Conservation (phyloP, 176 grass and related monocot genomes). For the Oryza meridionalis region DNA sequence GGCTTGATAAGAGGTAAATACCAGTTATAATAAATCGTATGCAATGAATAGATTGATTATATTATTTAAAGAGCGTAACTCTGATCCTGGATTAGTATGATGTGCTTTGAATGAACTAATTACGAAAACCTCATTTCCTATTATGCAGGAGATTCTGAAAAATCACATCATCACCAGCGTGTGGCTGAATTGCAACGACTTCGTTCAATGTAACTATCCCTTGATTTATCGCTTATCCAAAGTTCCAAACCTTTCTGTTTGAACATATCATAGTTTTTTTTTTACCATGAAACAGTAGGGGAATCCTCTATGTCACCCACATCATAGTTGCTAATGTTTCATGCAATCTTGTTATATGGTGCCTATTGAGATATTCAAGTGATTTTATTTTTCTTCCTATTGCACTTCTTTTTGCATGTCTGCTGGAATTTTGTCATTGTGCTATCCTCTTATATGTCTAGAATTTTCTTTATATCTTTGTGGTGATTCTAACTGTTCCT, state of each 20-base stretch:
- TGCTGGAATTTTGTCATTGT: neutral
- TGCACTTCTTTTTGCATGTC: neutral
- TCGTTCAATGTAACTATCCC: conserved; percentile 77
- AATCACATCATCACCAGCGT: conserved; percentile 89
- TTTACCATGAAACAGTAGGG: too few relatives aligned
- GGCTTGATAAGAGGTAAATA: conserved; percentile 83
- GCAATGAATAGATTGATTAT: neutral
- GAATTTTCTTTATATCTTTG: conserved; percentile 18
- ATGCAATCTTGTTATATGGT: conserved; percentile 31
- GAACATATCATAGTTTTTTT: neutral
- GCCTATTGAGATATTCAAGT: neutral
- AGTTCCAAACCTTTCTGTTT: conserved; percentile 15
- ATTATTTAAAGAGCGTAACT: conserved; percentile 19
- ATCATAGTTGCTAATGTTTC: conserved; percentile 12
- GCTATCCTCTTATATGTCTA: conserved; percentile 15
- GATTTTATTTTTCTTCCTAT: neutral
- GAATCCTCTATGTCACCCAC: neutral
- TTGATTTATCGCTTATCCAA: neutral
- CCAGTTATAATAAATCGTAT: neutral
- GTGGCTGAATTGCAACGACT: conserved; percentile 85
- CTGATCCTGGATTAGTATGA: conserved; percentile 7
- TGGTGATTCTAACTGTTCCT: neutral
- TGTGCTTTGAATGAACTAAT: conserved; percentile 40
- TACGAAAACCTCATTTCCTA: conserved; percentile 19
- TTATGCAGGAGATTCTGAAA: conserved; percentile 87